Base-by-base conservation (phyloP, 768 basidiomycete genomes). In the Boletus subcaerulescens region DNA sequence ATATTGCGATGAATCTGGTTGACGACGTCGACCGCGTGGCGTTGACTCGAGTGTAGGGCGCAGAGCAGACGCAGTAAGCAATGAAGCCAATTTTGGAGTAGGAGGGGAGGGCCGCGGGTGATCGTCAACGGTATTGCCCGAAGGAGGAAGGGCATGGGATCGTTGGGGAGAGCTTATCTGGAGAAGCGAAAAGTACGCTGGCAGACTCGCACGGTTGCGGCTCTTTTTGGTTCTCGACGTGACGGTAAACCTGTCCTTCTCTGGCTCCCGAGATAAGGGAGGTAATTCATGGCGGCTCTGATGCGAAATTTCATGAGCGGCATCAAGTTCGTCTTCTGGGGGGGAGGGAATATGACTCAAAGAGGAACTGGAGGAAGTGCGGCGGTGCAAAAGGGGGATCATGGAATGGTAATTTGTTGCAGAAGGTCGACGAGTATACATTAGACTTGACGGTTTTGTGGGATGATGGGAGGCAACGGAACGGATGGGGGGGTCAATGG, bases 181-280 rank as follows among this genome's bases (percentile, higher is more conserved):
- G 38, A 91, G 77, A 54, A 89, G 76, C 45, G 86, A 88, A 68
- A 91, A 91, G 70, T 83, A 88, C 18, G 86, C 81, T 20, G 88
- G 88, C 29, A 91, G 79, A 66, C 84, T 86, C 43, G 84, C 83
- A 67, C 88, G 86, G 68, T 84, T 87, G 62, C 82, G 84, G 61
- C 71, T 76, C 55, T 75, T 77, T 71, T 76, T 82, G 52, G 76
- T 74, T 78, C 58, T 73, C 57, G 62, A 69, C 15, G 70, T 68
- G 57, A 73, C 59, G 40, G 69, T 67, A 17, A 63, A 64, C 33
- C 53, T 64, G 59, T 68, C 55, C 55, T 57, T 62, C 39, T 67
- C 64, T 36, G 53, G 48, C 46, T 63, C 65, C 48, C 55, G 62
- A 18, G 57, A 58, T 20, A 60, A 60, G 51, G 73, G 69, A 47